Conservation (phyloP, 2,329 filamentous ascomycete species). For the Fusarium neocosmosporiellum region DNA sequence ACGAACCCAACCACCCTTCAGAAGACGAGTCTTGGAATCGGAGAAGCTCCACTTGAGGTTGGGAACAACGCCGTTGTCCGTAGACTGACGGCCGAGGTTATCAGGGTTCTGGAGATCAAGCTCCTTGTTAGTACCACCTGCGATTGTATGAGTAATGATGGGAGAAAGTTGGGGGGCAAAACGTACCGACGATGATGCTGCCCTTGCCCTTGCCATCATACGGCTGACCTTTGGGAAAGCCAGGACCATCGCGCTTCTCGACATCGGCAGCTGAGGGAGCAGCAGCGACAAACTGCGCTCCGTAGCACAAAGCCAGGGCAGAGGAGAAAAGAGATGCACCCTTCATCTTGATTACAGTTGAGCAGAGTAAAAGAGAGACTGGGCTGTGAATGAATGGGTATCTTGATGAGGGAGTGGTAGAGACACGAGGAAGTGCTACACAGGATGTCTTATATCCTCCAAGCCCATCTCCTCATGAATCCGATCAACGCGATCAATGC, state of each 20-base stretch:
- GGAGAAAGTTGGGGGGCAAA: neutral
- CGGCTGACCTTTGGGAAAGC: conserved; percentile 64
- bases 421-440: neutral
- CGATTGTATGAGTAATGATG: rapidly evolving
- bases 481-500: neutral
- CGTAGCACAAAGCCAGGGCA: conserved; percentile 21
- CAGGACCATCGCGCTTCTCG: conserved; percentile 36
- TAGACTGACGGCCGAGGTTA: conserved; percentile 70
- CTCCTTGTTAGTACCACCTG: conserved; percentile 72
- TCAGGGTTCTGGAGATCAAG: conserved; percentile 73
- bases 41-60: conserved; percentile 79
- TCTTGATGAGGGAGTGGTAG: neutral
- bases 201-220: conserved; percentile 68
- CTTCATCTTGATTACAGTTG: conserved; percentile 14
- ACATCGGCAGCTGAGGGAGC: conserved; percentile 22
- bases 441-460: conserved; percentile 13
- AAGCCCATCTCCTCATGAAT: neutral
- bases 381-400: neutral
- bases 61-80: conserved; percentile 71
- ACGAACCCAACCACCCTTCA: conserved; percentile 73
- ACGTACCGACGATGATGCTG: conserved; percentile 65
- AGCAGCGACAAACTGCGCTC: conserved; percentile 11
- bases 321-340: conserved; percentile 19
- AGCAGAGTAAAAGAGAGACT: neutral
- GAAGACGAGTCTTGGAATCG: conserved; percentile 71